Base-by-base conservation (phyloP, 2,329 filamentous ascomycete genomes). In the Colletotrichum chrysophilum region DNA sequence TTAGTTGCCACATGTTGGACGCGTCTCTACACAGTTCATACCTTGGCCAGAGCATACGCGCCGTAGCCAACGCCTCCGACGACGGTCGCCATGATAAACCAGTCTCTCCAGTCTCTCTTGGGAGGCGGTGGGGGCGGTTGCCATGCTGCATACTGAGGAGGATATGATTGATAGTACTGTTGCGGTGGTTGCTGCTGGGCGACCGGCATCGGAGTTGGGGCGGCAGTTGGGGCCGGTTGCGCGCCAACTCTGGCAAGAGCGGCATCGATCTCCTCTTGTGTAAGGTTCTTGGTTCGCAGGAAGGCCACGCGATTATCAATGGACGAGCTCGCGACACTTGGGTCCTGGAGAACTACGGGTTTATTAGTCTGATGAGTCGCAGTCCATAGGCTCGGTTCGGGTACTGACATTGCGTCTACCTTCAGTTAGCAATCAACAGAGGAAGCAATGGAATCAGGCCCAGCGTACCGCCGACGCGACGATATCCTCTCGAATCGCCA, bases 51-150 rank as follows among this genome's bases (percentile, higher is more conserved):
- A 78, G 93, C 91, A 83, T 97, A 99, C 26, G 98, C 86, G 1
- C 96, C 96, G 81, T 98, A 98, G 52, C 95, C 91, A 24, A 98
- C 93, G 65, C 96, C 95, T 73, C 96, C 94, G 77, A 97, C 94
- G 14, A 98, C 95, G 0, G 97, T 99, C 9, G 97, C 97, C 95
- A 98, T 98, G 85, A 99, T 98, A 86, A 99, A 99, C 94, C 96
- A 98, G 83, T 99, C 97, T 77, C 97, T 91, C 97, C 97, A 99
- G 86, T 99, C 97, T 81, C 97, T 90, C 82, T 92, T 93, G 4
- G 96, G 96, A 4, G 92, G 86, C 71, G 90, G 88, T 2, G 89
- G 89, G 5, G 91, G 86, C 34, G 88, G 88, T 80, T 91, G 91
- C 91, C 91, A 93, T 79, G 89, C 87, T 74, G 84, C 86, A 74